Evolutionary conservation across 345 rosid genomes (phyloP).

Genomic region (Bruguiera parviflora): DNA sequence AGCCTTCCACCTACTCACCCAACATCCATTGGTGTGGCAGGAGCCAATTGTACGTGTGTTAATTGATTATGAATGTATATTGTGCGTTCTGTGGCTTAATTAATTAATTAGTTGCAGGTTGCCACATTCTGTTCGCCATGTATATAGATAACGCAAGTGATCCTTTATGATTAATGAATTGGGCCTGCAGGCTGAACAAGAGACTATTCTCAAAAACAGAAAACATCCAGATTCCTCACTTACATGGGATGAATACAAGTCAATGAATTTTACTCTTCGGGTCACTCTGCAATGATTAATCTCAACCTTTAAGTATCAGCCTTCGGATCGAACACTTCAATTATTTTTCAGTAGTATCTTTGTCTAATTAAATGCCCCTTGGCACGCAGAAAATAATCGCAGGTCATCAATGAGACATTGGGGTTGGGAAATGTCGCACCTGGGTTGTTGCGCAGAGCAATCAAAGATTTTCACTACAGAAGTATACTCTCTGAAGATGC

Average conservation of each 20-base stretch:
- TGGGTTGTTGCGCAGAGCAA: conserved; percentile 22
- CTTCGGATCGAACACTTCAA: no score
- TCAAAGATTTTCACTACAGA: conserved; percentile 21
- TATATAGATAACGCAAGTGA: no score
- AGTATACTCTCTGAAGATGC: conserved; percentile 5
- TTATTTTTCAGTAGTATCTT: no score
- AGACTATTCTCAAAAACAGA: conserved; percentile 19
- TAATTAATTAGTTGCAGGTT: no score
- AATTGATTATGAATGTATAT: no score
- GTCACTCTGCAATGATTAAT: conserved; percentile 5
- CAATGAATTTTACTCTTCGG: conserved; percentile 36
- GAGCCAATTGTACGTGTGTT: conserved; percentile 25
- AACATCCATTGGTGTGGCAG: conserved; percentile 26
- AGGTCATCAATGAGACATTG: conserved; percentile 37
- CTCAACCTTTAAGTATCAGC: no score
- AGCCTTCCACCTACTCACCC: conserved; percentile 25
- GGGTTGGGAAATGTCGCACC: conserved; percentile 32
- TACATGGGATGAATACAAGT: conserved; percentile 41
- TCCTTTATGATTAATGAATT: no score
- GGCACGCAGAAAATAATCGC: neutral
- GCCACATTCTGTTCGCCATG: no score
- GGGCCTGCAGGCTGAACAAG: conserved; percentile 32
- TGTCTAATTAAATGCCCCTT: no score
- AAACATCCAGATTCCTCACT: conserved; percentile 17
- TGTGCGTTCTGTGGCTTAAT: no score